These are phyloP conservation scores for Inosperma sp. DNA, from an alignment of 768 basidiomycete genomes.

Conservation along the genomic window DNA sequence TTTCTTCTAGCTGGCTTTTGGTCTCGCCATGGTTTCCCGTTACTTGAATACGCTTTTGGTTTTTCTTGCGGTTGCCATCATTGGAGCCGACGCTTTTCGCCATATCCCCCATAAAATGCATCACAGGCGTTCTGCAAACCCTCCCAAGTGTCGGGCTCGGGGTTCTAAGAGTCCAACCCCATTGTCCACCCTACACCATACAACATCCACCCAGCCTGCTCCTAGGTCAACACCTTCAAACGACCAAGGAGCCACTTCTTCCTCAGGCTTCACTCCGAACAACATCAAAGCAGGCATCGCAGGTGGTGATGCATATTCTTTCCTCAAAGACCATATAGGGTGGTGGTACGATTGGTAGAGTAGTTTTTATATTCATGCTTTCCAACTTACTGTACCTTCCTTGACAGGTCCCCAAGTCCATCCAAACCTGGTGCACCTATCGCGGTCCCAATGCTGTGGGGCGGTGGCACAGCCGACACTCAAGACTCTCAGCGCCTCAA, in stretches of 20 bases:
- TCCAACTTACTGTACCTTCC: neutral
- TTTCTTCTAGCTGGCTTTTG: too few relatives aligned
- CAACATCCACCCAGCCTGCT: neutral
- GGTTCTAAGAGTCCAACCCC: too few relatives aligned
- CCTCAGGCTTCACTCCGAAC: conserved; percentile 35
- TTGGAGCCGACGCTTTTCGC: too few relatives aligned
- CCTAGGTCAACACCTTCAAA: conserved; percentile 1
- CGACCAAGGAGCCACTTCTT: neutral
- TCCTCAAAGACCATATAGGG: conserved; percentile 39
- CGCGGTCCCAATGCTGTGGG: conserved; percentile 47
- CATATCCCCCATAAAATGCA: too few relatives aligned
- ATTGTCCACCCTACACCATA: neutral
- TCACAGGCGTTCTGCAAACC: too few relatives aligned
- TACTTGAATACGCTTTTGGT: too few relatives aligned
- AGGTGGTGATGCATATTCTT: conserved; percentile 40
- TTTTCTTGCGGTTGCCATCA: too few relatives aligned
- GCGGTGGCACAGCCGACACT: conserved; percentile 35
- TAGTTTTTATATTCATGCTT: neutral
- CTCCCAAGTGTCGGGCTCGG: too few relatives aligned
- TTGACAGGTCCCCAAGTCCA: conserved; percentile 37
- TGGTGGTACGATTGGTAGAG: conserved; percentile 49
- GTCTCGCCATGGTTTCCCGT: too few relatives aligned
- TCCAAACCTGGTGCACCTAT: conserved; percentile 37
- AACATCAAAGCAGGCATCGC: conserved; percentile 45
- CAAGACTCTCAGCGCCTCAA: conserved; percentile 37